These are phyloP conservation scores for Vaccinium macrocarpon DNA, from an alignment of 148 eudicot species.

Conservation along the genomic window DNA sequence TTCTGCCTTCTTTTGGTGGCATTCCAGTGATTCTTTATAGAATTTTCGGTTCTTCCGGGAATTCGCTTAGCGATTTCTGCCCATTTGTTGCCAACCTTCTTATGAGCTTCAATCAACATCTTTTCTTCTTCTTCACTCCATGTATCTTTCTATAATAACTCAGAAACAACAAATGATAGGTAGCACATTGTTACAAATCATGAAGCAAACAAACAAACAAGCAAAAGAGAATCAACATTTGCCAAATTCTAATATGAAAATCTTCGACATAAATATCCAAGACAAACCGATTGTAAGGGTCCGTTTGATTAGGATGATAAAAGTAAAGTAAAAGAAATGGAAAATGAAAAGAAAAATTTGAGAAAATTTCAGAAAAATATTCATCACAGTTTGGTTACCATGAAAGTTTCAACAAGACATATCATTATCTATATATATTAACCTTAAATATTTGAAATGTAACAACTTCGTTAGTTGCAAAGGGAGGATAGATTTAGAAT, in stretches of 20 bases:
- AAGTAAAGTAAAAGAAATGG: no score
- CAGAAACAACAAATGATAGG: neutral
- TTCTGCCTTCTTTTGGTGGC: constrained; percentile 71
- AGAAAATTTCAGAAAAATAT: no score
- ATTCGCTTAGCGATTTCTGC: constrained; percentile 69
- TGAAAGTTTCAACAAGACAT: no score
- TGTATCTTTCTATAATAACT: constrained; percentile 41
- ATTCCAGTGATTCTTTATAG: constrained; percentile 89
- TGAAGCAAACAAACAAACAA: neutral
- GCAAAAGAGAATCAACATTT: neutral
- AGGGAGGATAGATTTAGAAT: no score
- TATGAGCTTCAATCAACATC: constrained; percentile 55
- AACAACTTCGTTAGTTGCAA: no score
- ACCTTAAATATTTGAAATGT: no score
- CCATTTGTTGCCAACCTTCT: constrained; percentile 63
- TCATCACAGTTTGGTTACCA: no score
- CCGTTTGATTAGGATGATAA: no score
- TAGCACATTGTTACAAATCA: constrained; percentile 1
- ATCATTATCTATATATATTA: no score
- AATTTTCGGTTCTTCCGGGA: constrained; percentile 66
- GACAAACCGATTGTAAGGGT: neutral
- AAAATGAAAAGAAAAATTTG: no score
- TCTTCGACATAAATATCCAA: neutral
- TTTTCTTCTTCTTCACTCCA: constrained; percentile 86
- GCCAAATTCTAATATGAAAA: neutral